Percentiles rank a stretch among this genome's conserved stretches.
These are phyloP conservation scores for Solanum commersonii DNA, from an alignment of 257 asterid species.

Conservation along the genomic window DNA sequence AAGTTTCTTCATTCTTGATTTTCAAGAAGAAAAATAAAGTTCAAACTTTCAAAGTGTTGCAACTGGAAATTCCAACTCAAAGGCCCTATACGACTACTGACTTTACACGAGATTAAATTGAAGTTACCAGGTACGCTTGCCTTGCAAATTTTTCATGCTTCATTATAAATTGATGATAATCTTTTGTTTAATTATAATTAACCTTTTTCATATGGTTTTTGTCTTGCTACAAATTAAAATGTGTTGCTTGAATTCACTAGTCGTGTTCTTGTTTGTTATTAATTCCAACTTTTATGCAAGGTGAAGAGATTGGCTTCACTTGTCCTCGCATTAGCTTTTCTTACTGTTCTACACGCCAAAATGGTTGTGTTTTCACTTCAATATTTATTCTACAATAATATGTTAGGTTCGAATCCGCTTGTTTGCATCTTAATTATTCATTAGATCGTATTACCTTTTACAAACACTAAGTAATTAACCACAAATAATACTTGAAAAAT, in stretches of 20 bases:
- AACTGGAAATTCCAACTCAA: background rate
- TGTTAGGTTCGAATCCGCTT: background rate
- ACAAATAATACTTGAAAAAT: background rate
- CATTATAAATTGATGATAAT: background rate
- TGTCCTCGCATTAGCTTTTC: background rate
- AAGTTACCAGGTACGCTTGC: background rate
- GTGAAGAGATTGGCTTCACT: background rate
- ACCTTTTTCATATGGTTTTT: background rate
- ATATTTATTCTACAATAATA: background rate
- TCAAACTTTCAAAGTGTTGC: background rate
- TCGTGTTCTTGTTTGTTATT: background rate
- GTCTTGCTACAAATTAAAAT: background rate
- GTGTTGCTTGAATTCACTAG: background rate
- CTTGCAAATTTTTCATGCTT: background rate
- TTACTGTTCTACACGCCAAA: background rate
- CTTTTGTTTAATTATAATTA: background rate
- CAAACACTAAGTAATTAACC: background rate
- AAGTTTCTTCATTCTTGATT: background rate
- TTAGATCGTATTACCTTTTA: no score
- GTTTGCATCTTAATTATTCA: background rate
- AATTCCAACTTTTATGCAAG: background rate
- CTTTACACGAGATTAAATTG: background rate
- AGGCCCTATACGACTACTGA: background rate
- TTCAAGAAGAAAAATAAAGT: background rate
- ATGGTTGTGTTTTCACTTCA: background rate